Percentiles rank a stretch among this genome's conserved stretches.
Evolutionary conservation across 2,329 filamentous ascomycete species (phyloP).

Genomic region (Botrytis aclada): DNA sequence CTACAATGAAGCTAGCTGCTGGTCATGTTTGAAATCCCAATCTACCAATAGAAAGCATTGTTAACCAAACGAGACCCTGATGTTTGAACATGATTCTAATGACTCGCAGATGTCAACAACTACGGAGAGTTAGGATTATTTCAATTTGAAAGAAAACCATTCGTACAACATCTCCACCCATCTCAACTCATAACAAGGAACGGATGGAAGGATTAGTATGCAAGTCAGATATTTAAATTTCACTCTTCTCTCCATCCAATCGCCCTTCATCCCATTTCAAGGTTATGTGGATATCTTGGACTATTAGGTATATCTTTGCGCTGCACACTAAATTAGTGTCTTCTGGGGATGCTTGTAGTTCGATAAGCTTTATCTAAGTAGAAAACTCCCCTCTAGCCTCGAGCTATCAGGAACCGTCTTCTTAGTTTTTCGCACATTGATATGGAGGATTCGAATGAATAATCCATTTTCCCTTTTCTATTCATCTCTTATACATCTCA

Average conservation of each 20-base stretch:
- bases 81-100: background rate
- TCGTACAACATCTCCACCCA: background rate
- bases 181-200: background rate
- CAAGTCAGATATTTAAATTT: slow-evolving; percentile 4
- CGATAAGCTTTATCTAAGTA: slow-evolving; percentile 4
- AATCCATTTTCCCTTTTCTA: background rate
- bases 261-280: background rate
- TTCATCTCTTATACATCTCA: background rate
- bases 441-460: background rate
- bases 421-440: slow-evolving; percentile 5
- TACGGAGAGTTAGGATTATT: background rate
- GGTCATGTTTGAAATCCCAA: background rate
- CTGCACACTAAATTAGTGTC: background rate
- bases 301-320: background rate
- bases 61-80: background rate
- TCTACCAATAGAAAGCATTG: background rate
- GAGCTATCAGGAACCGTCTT: background rate
- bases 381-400: background rate
- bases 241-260: background rate
- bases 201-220: background rate
- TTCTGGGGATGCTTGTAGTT: background rate
- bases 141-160: background rate
- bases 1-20: background rate
- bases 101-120: background rate
- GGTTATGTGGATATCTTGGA: background rate